Base-by-base conservation (phyloP, 306 rosid genomes). In the Vicia sativa region DNA sequence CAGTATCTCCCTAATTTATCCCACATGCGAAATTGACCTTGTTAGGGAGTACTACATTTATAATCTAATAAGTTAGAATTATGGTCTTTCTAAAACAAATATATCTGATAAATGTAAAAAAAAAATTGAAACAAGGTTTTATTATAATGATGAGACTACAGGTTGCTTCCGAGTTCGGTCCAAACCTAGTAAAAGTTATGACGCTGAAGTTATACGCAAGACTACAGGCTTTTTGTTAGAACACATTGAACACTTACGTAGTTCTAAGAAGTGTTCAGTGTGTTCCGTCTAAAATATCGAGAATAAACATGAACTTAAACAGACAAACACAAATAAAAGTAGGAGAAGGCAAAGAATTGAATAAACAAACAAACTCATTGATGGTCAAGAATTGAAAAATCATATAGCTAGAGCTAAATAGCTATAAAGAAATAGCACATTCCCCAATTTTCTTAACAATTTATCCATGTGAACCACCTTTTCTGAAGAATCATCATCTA, bases 161-260 rank as follows among this genome's bases (percentile, higher is more conserved):
- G n/a, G n/a, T n/a, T 58, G 80, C 77, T 73, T 83, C 87, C 11
- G 79, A 57, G 56, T 67, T 70, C 77, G 67, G 74, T 43, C 74
- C 81, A 78, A 71, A 82, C 83, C 86, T 82, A 67, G 67, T 57
- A 41, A 72, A 74, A 15, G 48, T 66, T 58, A 62, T 38, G 53
- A 56, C 23, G 39, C 34, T 70, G 4, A 3, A 46, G 53, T 65
- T 15, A 18, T 21, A 31, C 1, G 29, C 23, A 52, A 10, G 31
- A 21, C 58, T 52, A 21, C 4, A 44, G 68, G 62, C 10, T 1
- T n/a, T n/a, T 45, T 45, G 50, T 45, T 45, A 14, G 50, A 45
- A n/a, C 10, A 16, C 50, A 2, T 14, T 45, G 19, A 45, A 45
- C 18, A 14, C 3, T n/a, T 45, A 45, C 16, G 19, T 45, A 45